Percentiles rank a stretch among this genome's conserved stretches.
Conservation (phyloP, 208 protist genomes). For the Histomonas meleagridis region DNA sequence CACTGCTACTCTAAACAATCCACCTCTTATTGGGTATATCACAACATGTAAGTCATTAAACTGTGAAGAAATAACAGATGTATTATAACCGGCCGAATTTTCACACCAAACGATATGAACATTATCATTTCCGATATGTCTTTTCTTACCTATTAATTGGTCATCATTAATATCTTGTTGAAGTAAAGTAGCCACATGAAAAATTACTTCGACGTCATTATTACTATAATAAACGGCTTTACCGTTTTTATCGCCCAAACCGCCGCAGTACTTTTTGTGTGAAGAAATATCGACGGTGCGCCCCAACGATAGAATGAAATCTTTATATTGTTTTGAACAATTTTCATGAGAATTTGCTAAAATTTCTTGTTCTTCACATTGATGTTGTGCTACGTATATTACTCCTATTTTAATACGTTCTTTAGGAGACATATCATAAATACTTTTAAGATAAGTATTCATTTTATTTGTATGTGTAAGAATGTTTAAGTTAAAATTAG, state of each 20-base stretch:
- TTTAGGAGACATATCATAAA: not conserved
- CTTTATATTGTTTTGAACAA: not conserved
- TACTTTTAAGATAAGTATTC: no score
- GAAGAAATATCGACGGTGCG: not conserved
- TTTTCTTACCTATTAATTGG: not conserved
- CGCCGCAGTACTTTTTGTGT: not conserved
- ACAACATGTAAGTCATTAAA: constrained; percentile 21
- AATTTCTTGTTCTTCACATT: not conserved
- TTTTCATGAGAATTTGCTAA: not conserved
- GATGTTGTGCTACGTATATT: not conserved
- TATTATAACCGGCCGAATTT: not conserved
- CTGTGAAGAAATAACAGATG: not conserved
- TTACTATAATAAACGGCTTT: not conserved
- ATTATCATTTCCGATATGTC: constrained; percentile 35
- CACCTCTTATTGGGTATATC: not conserved
- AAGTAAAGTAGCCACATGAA: not conserved
- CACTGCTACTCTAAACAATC: not conserved
- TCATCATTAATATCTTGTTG: not conserved
- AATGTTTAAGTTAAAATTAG: no score
- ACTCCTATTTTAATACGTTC: not conserved
- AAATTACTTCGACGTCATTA: not conserved
- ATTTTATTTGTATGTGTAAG: no score
- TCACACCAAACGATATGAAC: constrained; percentile 30
- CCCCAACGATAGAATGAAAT: not conserved
- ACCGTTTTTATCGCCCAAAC: not conserved